A percentile compares a stretch with the other conserved stretches of the same genome.
These are phyloP conservation scores for Lasiodiplodia sp. DNA, from an alignment of 2,329 filamentous ascomycete genomes.

Conservation along the genomic window DNA sequence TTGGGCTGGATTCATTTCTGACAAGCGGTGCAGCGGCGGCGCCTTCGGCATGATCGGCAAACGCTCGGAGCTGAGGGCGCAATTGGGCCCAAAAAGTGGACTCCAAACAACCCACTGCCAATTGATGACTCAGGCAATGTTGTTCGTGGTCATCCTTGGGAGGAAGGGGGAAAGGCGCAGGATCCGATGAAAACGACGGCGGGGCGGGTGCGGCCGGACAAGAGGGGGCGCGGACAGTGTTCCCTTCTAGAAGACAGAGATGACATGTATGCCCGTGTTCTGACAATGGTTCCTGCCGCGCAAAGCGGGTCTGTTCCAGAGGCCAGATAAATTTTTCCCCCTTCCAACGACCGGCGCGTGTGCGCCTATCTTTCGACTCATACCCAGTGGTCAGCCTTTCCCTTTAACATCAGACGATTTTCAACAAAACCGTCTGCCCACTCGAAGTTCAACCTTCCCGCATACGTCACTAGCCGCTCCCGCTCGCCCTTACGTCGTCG, in stretches of 20 bases:
- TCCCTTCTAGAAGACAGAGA: neutral
- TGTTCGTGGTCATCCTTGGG: neutral
- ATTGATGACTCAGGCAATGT: neutral
- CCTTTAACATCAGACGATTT: conserved; percentile 21
- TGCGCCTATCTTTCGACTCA: conserved; percentile 10
- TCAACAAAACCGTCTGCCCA: conserved; percentile 24
- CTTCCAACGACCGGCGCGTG: conserved; percentile 3
- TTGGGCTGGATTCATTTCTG: neutral
- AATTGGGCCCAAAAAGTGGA: conserved; percentile 7
- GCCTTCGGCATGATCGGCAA: conserved; percentile 25
- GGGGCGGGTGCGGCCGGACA: conserved; percentile 10
- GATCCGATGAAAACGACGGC: neutral
- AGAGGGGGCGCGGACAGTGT: too few relatives aligned
- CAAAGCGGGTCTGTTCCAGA: conserved; percentile 19
- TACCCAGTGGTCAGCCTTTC: neutral
- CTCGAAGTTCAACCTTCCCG: conserved; percentile 26
- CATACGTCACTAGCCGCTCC: conserved; percentile 22
- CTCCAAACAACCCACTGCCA: neutral
- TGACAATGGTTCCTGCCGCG: conserved; percentile 1
- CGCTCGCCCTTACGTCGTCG: neutral
- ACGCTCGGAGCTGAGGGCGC: conserved; percentile 24
- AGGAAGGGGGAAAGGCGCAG: neutral
- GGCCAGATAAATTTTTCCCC: conserved; percentile 25
- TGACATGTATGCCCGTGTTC: neutral
- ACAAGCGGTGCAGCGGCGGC: conserved; percentile 10